Base-by-base conservation (phyloP, 768 basidiomycete species). In the Suillus placidus region DNA sequence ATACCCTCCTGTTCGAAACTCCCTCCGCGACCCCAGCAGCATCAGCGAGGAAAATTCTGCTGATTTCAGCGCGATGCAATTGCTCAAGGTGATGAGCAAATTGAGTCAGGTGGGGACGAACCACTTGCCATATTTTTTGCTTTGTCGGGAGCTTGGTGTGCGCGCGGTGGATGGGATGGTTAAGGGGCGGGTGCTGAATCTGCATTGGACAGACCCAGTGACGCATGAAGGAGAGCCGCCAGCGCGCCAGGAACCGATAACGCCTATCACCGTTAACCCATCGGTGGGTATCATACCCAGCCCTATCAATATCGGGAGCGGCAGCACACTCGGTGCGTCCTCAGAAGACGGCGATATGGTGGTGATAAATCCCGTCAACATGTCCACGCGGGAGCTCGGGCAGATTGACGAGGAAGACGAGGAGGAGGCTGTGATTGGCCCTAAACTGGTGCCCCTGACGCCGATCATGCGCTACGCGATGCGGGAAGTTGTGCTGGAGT, bases 91-190 rank as follows among this genome's bases (percentile, higher is more conserved):
- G 58, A 93, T 93, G 90, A 86, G 86, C 70, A 85, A 91, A 60
- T 82, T 95, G 64, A 87, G 88, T 35, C 86, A 88, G 69, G 83
- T 84, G 1, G 85, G 85, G 52, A 83, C 86, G 60, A 83, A 80
- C 13, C 87, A 88, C 67, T 80, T 94, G 60, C 85, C 90, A 2
- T 95, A 95, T 75, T 95, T 95, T 76, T 79, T 88, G 67, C 83
- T 94, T 16, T 94, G 92, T 71, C 83, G 91, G 47, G 92, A 94
- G 74, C 78, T 94, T n/a, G 93, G 93, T 4, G 91, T 91, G 55
- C 83, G 87, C 10, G 90, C 91, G 6, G 91, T 94, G 9, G 93
- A 94, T 72, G 92, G 90, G 34, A 91, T 94, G 91, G 85, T 95
- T 56, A 87, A 88, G 66, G 91, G 88, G 1, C 83, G 88, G 61